A percentile compares a stretch with the other conserved stretches of the same genome.
Evolutionary conservation across 352 stramenopile genomes (phyloP).

Genomic region (Aphanomyces cochlioides): DNA sequence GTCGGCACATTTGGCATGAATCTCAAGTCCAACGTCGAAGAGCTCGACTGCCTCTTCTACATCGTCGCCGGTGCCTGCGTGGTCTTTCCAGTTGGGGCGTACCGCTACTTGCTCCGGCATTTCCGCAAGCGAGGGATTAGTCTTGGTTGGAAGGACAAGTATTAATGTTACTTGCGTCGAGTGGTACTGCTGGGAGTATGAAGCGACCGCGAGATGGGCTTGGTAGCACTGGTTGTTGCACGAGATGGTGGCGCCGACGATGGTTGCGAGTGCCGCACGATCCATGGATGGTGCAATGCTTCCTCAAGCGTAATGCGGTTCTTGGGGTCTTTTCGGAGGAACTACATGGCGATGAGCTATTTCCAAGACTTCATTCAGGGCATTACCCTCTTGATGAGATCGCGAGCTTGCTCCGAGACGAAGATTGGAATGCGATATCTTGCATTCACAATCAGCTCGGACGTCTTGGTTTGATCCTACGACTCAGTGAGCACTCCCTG

Average conservation of each 20-base stretch:
- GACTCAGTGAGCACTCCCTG: too few species aligned
- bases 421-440: conserved; percentile 57
- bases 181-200: not conserved
- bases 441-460: conserved; percentile 91
- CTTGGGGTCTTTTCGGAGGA: conserved; percentile 65
- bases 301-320: conserved; percentile 57
- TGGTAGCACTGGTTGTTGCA: too few species aligned
- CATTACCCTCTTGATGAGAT: conserved; percentile 61
- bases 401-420: conserved; percentile 64
- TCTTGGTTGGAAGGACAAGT: conserved; percentile 23
- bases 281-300: conserved; percentile 77
- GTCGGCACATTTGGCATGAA: conserved; percentile 76
- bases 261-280: conserved; percentile 32
- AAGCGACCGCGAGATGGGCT: too few species aligned
- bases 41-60: conserved; percentile 56
- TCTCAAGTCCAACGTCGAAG: conserved; percentile 48
- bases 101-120: conserved; percentile 20
- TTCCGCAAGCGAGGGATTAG: conserved; percentile 20
- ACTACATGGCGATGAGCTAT: conserved; percentile 39
- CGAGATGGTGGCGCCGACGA: too few species aligned
- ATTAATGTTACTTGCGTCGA: conserved; percentile 1
- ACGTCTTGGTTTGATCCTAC: conserved; percentile 93
- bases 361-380: not conserved
- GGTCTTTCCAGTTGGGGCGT: conserved; percentile 40
- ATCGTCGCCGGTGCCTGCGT: conserved; percentile 46